phyloP scores from a whole-genome alignment of 2,329 filamentous ascomycete genomes.

The Alternaria sp. region DNA sequence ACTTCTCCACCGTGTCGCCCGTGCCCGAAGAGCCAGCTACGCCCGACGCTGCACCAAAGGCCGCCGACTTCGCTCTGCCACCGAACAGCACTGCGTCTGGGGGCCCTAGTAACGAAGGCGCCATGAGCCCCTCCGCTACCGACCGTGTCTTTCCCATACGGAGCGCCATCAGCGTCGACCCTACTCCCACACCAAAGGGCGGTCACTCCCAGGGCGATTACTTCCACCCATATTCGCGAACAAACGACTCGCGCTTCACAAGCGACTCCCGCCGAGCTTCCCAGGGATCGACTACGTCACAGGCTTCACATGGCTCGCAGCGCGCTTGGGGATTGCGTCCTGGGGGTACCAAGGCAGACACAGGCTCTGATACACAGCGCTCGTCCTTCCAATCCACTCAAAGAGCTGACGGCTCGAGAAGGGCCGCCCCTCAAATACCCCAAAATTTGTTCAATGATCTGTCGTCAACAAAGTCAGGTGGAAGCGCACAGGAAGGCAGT shows the following conservation, averaged over 20 bases:
- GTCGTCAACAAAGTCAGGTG: constrained; percentile 33
- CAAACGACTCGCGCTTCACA: constrained; percentile 31
- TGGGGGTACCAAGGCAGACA: constrained; percentile 5
- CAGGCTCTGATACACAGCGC: constrained; percentile 6
- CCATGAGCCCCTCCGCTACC: constrained; percentile 50
- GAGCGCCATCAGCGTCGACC: constrained; percentile 76
- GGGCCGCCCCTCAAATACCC: constrained; percentile 24
- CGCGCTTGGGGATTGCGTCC: constrained; percentile 13
- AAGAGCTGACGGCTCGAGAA: constrained; percentile 14
- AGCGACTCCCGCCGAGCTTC: constrained; percentile 34
- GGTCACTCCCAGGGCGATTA: constrained; percentile 36
- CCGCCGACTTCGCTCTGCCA: constrained; percentile 6
- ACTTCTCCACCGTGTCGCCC: constrained; percentile 19
- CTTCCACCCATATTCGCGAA: constrained; percentile 44
- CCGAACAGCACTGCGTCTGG: constrained; percentile 15
- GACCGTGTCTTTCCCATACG: constrained; percentile 82
- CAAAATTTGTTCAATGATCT: constrained; percentile 48
- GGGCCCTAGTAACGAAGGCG: constrained; percentile 30
- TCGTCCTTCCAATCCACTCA: constrained; percentile 1
- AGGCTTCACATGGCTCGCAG: constrained; percentile 34
- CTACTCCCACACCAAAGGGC: constrained; percentile 42
- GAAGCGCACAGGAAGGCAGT: constrained; percentile 28
- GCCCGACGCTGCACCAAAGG: constrained; percentile 9
- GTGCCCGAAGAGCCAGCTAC: constrained; percentile 18
- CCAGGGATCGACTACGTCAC: constrained; percentile 37